Base-by-base conservation (phyloP, 2,329 filamentous ascomycete genomes). In the Aureobasidium sp. region DNA sequence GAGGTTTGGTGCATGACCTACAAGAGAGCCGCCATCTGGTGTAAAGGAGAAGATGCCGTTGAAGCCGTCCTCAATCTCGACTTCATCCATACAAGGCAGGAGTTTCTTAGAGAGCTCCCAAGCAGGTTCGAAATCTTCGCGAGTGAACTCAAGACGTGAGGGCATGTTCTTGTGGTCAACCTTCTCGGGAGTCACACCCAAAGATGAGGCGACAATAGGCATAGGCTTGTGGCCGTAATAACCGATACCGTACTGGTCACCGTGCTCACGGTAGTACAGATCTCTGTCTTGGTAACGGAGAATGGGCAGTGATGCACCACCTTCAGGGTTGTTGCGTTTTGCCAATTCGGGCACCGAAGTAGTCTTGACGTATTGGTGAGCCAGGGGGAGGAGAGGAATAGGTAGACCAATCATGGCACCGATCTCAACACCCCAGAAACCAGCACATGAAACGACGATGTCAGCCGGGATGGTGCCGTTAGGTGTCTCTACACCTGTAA, bases 1-100 rank as follows among this genome's bases (percentile, higher is more conserved):
- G 0, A 87, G 71, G 15, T 78, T 78, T 7, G 84, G 83, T 0
- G 82, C 77, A 66, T 82, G 78, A 2, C 84, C 84, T 1, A 87
- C 75, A 0, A 87, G 75, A 0, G 84, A 81, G 0, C 82, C 83
- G 0, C 84, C 84, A 59, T 87, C 84, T 0, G 84, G 84, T 0
- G 84, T 87, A 68, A 87, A 87, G 0, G 84, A 87, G 71, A 87
- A 84, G 66, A 87, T 79, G 2, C 84, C 84, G 66, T 87, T 87
- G 76, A 87, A 87, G 0, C 84, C 85, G 44, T 85, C 80, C 0
- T 75, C 80, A 7, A 87, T 79, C 63, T 83, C 71, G 15, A 74
- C 78, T 5, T 82, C 73, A 3, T 73, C 71, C 4, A 87, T 72
- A 0, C 73, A 74, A 0, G 85, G 84, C 1, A 87, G 70, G 0